These are phyloP conservation scores for Arabidopsis hybrid DNA, from an alignment of 441 rosid species.

Conservation along the genomic window DNA sequence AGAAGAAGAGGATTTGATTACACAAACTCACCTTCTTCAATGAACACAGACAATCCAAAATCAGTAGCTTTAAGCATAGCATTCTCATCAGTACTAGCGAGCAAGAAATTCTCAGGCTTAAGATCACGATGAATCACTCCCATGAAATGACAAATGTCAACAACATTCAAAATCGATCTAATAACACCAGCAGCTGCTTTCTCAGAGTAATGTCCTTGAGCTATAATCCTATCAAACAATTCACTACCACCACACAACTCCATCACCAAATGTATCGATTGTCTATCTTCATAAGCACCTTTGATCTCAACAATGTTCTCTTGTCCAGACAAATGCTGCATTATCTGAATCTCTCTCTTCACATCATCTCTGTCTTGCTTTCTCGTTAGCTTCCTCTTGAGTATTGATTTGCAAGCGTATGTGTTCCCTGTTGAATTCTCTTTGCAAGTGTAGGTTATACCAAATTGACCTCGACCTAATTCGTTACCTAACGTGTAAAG, in stretches of 20 bases:
- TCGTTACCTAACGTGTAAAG: conserved; percentile 67
- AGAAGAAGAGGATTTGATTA: conserved; percentile 35
- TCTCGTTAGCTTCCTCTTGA: conserved; percentile 69
- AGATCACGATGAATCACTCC: conserved; percentile 93
- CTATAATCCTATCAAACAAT: conserved; percentile 83
- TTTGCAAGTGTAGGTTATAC: conserved; percentile 73
- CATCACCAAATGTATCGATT: conserved; percentile 85
- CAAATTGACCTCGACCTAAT: conserved; percentile 92
- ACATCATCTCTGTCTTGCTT: conserved; percentile 76
- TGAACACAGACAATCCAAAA: conserved; percentile 89
- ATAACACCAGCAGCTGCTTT: conserved; percentile 75
- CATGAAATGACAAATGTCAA: conserved; percentile 88
- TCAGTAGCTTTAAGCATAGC: conserved; percentile 85
- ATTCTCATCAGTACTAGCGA: conserved; percentile 62
- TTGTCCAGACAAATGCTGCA: conserved; percentile 92
- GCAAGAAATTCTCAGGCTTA: conserved; percentile 89
- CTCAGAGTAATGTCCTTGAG: conserved; percentile 81
- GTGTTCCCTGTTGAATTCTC: conserved; percentile 65
- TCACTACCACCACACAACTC: conserved; percentile 95
- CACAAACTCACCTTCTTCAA: conserved; percentile 73
- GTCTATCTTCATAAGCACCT: conserved; percentile 80
- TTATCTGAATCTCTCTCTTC: conserved; percentile 77
- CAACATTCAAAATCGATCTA: conserved; percentile 74
- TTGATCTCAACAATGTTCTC: conserved; percentile 78
- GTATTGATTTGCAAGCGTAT: conserved; percentile 86